Evolutionary conservation across 139 green algal genomes (phyloP), one percentile per base, ranked within the genome.

Genomic region (Closterium sp.): DNA sequence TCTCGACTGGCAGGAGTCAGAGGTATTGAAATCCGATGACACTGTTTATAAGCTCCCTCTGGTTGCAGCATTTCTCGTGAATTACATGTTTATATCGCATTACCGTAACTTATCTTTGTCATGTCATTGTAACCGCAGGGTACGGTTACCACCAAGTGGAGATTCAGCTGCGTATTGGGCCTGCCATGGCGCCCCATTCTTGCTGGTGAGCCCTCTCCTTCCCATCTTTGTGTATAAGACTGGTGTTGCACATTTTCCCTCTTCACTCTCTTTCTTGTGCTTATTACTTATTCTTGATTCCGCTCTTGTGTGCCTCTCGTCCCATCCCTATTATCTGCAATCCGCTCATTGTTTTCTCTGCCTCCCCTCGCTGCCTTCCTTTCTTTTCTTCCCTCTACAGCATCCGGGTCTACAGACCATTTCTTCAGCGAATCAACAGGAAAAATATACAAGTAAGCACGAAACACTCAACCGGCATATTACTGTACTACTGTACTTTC

Each of bases 1-100:
- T 21, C 94, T 92, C 17, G 94, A 95, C 4, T 98, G 93, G 90
- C 45, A 95, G 70, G 97, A 95, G 87, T 34, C 17, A 22, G 94
- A 95, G 86, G 93, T 92, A 79, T 27, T 79, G 17, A 50, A 50
- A 50, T 50, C 38, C 38, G 38, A 50, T 0, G 0, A 50, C 38
- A 50, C 38, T 50, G 4, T 0, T 9, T 50, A 0, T 0, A 17
- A 17, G 38, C 3, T 50, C 38, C 38, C 3, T 50, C 38, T 50
- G 38, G 13, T 50, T 13, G 13, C 38, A 13, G 0, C 13, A 50
- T 50, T 50, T 0, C 4, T 50, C 5, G 19, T 2, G 4, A 24
- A 17, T 70, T 0, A 27, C 19, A 79, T 13, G 24, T 79, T 27
- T 79, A 9, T 50, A 50, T 50, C 7, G 38, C 38, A 50, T 50